Evolutionary conservation across 495 filamentous ascomycete genomes (phyloP).

Genomic region (Jackrogersella minutella): DNA sequence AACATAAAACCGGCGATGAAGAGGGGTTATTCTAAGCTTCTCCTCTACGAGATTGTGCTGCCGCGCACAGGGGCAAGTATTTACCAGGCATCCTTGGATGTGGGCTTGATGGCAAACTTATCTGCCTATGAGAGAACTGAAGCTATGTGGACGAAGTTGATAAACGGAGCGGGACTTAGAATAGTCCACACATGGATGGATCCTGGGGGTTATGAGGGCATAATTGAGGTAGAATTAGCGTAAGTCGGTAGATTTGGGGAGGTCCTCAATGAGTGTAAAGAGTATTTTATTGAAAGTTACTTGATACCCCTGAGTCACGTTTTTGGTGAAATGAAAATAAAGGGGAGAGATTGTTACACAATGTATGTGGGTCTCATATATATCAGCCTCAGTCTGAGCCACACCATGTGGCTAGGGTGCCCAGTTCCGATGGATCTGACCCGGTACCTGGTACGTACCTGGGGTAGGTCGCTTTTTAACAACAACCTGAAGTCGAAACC

Average conservation of each 20-base stretch:
- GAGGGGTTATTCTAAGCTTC: conserved; percentile 41
- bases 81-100: conserved; percentile 52
- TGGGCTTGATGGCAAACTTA: conserved; percentile 51
- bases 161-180: conserved; percentile 42
- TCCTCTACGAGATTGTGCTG: conserved; percentile 42
- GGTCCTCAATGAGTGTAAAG: neutral
- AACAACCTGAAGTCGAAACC: neutral
- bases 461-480: neutral
- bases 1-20: conserved; percentile 37
- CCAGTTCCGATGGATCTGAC: neutral
- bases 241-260: conserved; percentile 1
- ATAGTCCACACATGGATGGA: conserved; percentile 52
- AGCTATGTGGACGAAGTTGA: conserved; percentile 32
- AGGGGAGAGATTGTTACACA: neutral
- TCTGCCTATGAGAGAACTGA: conserved; percentile 38
- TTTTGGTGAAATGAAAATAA: neutral
- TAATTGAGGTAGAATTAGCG: conserved; percentile 44
- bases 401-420: neutral
- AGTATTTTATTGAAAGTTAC: neutral
- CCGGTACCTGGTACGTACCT: too few relatives aligned
- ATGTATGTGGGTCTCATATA: neutral
- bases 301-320: neutral
- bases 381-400: neutral
- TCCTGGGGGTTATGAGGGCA: conserved; percentile 23
- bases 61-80: conserved; percentile 34